Evolutionary conservation across 305 asterid genomes (phyloP).

Genomic region (Fraxinus latifolia): DNA sequence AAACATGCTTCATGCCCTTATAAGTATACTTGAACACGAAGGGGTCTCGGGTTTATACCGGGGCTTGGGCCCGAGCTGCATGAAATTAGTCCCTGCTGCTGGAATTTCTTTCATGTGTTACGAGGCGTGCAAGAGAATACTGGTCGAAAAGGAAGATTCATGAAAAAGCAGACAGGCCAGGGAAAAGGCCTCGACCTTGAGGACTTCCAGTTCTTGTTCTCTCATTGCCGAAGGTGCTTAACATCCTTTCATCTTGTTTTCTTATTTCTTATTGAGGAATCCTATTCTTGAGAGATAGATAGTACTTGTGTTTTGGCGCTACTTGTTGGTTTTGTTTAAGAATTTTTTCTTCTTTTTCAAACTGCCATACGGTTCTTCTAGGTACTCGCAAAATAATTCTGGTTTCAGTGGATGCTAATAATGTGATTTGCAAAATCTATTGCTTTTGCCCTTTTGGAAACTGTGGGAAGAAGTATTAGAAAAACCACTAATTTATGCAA

Average conservation of each 20-base stretch:
- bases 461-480: not conserved
- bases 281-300: not conserved
- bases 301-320: not conserved
- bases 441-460: not conserved
- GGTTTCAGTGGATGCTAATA: not conserved
- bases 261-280: not conserved
- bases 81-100: conserved; percentile 52
- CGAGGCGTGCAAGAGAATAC: conserved; percentile 47
- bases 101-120: conserved; percentile 52
- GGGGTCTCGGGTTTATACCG: conserved; percentile 40
- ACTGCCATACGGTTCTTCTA: not conserved
- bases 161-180: not conserved
- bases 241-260: not conserved
- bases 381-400: not conserved
- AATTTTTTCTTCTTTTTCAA: not conserved
- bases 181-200: not conserved
- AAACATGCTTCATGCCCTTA: conserved; percentile 45
- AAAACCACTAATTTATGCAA: not conserved
- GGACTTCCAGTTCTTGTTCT: not conserved
- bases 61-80: conserved; percentile 54
- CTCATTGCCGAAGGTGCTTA: not conserved
- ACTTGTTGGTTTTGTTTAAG: not conserved
- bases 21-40: conserved; percentile 43
- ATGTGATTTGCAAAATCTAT: not conserved
- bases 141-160: conserved; percentile 41